Evolutionary conservation across 768 basidiomycete species (phyloP).

Genomic region (Xanthoconium purpureum): DNA sequence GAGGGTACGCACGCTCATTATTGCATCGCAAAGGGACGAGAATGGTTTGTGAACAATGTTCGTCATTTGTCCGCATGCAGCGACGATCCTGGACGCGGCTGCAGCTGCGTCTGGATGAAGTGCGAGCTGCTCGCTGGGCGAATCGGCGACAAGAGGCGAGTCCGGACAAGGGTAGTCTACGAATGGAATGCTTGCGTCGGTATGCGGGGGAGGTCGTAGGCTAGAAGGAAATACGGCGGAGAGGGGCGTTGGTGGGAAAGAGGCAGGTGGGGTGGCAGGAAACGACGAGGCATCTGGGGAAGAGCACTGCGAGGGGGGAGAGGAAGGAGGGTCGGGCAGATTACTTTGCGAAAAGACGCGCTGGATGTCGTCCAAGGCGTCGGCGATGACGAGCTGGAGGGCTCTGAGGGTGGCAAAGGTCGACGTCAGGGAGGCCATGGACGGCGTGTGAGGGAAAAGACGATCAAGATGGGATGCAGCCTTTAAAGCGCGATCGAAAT

Average conservation of each 20-base stretch:
- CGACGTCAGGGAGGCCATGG: conserved; percentile 38
- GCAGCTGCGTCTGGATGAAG: conserved; percentile 56
- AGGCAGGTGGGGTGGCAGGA: conserved; percentile 24
- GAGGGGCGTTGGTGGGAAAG: conserved; percentile 31
- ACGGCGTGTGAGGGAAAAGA: conserved; percentile 12
- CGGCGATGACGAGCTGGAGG: conserved; percentile 62
- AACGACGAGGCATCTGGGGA: conserved; percentile 27
- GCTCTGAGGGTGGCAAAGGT: conserved; percentile 63
- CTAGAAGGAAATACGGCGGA: conserved; percentile 24
- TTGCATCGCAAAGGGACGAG: conserved; percentile 67
- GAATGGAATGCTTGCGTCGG: not conserved
- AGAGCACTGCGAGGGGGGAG: conserved; percentile 13
- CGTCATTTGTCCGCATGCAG: conserved; percentile 66
- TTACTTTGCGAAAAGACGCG: conserved; percentile 42
- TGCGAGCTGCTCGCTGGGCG: conserved; percentile 52
- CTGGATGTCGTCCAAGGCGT: conserved; percentile 69
- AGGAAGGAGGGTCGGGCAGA: conserved; percentile 7
- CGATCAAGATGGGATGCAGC: not conserved
- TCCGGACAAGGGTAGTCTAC: conserved; percentile 59
- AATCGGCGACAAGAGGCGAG: conserved; percentile 41
- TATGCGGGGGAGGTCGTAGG: not conserved
- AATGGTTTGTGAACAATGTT: conserved; percentile 67
- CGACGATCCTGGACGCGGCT: conserved; percentile 62
- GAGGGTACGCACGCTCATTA: conserved; percentile 55
- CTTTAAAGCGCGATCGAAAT: conserved; percentile 21